These are phyloP conservation scores for Solanum chmielewskii DNA, from an alignment of 257 asterid genomes.

Conservation along the genomic window DNA sequence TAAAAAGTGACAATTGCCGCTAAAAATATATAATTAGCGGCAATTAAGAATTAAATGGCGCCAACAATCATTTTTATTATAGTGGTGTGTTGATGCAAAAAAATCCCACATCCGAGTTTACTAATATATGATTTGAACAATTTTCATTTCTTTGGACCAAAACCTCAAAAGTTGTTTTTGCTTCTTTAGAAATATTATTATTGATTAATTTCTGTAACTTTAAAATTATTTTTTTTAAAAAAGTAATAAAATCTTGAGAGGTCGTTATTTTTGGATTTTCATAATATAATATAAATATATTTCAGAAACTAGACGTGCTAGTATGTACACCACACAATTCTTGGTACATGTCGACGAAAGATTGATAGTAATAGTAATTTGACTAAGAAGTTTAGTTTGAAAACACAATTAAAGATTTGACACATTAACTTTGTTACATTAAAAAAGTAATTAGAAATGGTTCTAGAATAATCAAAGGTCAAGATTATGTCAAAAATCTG, in stretches of 20 bases:
- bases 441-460: background rate
- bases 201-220: background rate
- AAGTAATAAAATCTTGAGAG: background rate
- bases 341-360: background rate
- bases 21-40: too few species aligned
- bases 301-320: background rate
- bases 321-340: background rate
- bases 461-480: background rate
- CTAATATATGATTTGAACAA: background rate
- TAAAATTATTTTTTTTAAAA: background rate
- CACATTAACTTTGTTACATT: background rate
- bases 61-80: fast-evolving
- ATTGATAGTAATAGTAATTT: background rate
- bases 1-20: too few species aligned
- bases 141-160: background rate
- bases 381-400: background rate
- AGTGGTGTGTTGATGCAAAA: too few species aligned
- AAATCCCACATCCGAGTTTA: background rate
- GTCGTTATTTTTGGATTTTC: background rate
- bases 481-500: background rate
- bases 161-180: background rate
- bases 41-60: too few species aligned
- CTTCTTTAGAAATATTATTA: background rate
- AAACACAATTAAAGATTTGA: background rate
- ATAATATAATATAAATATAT: background rate